Conservation (phyloP, 805 yeast species). For the Yarrowia osloensis region DNA sequence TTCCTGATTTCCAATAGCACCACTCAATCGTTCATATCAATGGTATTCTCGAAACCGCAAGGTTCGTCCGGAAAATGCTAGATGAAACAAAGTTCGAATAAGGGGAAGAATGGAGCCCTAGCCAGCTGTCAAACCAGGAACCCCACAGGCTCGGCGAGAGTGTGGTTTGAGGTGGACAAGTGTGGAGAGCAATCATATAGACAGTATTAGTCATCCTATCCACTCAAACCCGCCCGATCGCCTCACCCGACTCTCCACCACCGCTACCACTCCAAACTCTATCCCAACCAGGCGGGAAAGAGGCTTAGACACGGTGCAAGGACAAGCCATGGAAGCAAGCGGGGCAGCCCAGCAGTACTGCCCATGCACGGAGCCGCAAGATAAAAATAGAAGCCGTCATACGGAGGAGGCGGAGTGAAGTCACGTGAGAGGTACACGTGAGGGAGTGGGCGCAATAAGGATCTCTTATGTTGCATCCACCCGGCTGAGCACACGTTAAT, state of each 20-base stretch:
- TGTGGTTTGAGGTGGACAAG: too few species aligned
- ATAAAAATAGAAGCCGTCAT: conserved; percentile 13
- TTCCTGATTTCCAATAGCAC: neutral
- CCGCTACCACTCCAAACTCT: too few species aligned
- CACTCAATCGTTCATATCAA: too few species aligned
- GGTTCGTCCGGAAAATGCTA: neutral
- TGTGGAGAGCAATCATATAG: too few species aligned
- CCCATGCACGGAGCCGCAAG: conserved; percentile 7
- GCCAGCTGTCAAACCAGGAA: neutral
- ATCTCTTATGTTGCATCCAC: too few species aligned
- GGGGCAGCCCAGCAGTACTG: conserved; percentile 17
- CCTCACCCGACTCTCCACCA: too few species aligned
- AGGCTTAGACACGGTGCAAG: conserved; percentile 16
- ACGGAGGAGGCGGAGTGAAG: neutral
- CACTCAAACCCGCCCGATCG: too few species aligned
- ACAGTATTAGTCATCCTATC: too few species aligned
- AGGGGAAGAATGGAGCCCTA: conserved; percentile 7
- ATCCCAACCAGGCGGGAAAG: conserved; percentile 2
- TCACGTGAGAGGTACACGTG: neutral
- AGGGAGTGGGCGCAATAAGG: too few species aligned
- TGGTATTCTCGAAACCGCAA: neutral
- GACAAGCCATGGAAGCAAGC: conserved; percentile 18
- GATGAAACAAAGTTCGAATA: neutral
- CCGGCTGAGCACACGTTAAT: neutral
- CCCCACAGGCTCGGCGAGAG: too few species aligned